These are phyloP conservation scores for Sphagnum contortum DNA, from an alignment of 225 moss, liverwort and hornwort genomes.

Conservation along the genomic window DNA sequence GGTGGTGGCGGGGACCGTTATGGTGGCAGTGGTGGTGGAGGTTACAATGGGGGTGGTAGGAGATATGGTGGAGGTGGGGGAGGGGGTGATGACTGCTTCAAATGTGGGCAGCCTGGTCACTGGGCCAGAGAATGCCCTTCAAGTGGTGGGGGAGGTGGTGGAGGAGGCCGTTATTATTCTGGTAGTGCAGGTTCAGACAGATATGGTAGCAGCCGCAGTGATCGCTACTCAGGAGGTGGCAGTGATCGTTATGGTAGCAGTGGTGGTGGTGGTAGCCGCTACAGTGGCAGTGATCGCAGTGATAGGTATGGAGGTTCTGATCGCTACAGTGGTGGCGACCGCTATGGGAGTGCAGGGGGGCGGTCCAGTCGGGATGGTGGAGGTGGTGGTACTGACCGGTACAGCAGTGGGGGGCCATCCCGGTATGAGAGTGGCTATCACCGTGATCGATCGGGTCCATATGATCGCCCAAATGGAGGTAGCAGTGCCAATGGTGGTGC, in stretches of 20 bases:
- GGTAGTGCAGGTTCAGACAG: conserved; percentile 1
- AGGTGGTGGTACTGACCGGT: conserved; percentile 69
- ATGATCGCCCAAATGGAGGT: conserved; percentile 75
- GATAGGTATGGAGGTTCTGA: conserved; percentile 51
- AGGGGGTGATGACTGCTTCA: conserved; percentile 75
- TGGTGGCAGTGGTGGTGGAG: conserved; percentile 42
- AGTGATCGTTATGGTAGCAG: conserved; percentile 7
- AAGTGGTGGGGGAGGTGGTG: conserved; percentile 49
- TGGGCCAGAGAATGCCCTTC: conserved; percentile 98
- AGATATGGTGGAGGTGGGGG: conserved; percentile 57
- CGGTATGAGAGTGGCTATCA: conserved; percentile 6
- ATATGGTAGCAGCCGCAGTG: conserved; percentile 39
- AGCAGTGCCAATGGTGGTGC: conserved; percentile 24
- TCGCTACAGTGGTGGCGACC: conserved; percentile 45
- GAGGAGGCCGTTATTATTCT: conserved; percentile 54
- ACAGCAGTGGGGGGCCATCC: conserved; percentile 22
- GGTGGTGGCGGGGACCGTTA: conserved; percentile 60
- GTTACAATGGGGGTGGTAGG: conserved; percentile 23
- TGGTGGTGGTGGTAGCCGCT: conserved; percentile 12
- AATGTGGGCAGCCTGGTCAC: conserved; percentile 96
- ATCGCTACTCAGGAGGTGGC: conserved; percentile 28
- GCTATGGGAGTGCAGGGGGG: conserved; percentile 53
- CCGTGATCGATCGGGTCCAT: conserved; percentile 90
- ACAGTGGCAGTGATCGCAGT: conserved; percentile 15
- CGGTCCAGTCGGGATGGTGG: conserved; percentile 49